Evolutionary conservation across 306 rosid genomes (phyloP).

Genomic region (Pyrus communis): DNA sequence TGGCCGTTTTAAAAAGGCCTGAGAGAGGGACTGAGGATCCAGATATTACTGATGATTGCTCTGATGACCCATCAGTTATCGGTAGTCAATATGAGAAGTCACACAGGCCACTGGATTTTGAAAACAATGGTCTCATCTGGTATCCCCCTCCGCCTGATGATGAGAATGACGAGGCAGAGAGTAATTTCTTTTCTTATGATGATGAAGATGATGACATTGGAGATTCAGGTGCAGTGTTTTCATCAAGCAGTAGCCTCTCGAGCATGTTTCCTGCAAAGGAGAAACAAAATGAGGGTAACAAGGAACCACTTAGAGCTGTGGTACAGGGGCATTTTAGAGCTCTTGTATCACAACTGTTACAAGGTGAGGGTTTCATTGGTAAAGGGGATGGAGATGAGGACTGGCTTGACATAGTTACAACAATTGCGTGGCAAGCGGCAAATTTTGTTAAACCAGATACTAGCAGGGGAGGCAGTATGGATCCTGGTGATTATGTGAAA

Average conservation of each 20-base stretch:
- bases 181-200: slow-evolving; percentile 56
- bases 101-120: slow-evolving; percentile 79
- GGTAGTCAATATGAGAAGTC: slow-evolving; percentile 38
- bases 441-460: slow-evolving; percentile 92
- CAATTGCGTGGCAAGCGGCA: slow-evolving; percentile 91
- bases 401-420: slow-evolving; percentile 78
- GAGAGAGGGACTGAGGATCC: slow-evolving; percentile 47
- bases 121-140: slow-evolving; percentile 75
- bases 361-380: slow-evolving; percentile 64
- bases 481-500: slow-evolving; percentile 88
- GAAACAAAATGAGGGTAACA: slow-evolving; percentile 60
- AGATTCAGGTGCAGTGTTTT: slow-evolving; percentile 68
- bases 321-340: slow-evolving; percentile 91
- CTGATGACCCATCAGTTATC: slow-evolving; percentile 56
- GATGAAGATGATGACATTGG: slow-evolving; percentile 93
- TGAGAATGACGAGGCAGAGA: slow-evolving; percentile 62
- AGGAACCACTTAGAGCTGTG: slow-evolving; percentile 73
- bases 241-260: slow-evolving; percentile 68
- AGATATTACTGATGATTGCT: slow-evolving; percentile 51
- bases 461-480: slow-evolving; percentile 97
- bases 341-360: slow-evolving; percentile 82
- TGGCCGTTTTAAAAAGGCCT: slow-evolving; percentile 64
- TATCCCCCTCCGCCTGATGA: slow-evolving; percentile 82
- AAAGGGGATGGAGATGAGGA: slow-evolving; percentile 54
- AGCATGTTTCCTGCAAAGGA: slow-evolving; percentile 62